A percentile compares a stretch with the other conserved stretches of the same genome.
phyloP scores from a whole-genome alignment of 495 filamentous ascomycete species.

The Penicillium subrubescens region DNA sequence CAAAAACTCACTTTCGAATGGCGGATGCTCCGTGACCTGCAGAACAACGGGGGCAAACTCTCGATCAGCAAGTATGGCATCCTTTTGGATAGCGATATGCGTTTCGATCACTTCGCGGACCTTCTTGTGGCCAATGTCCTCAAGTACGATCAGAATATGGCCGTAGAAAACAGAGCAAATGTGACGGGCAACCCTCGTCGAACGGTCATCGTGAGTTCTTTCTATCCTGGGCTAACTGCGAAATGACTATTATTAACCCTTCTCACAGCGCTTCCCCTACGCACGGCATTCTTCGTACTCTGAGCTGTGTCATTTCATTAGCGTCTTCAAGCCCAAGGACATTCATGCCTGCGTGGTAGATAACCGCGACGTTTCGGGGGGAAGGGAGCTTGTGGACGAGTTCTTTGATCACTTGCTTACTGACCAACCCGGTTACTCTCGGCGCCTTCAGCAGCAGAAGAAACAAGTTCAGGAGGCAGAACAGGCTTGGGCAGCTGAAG shows the following conservation, averaged over 20 bases:
- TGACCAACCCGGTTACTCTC: not conserved
- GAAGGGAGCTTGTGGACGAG: slow-evolving; percentile 66
- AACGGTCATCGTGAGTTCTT: not conserved
- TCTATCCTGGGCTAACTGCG: not conserved
- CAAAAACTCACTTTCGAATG: slow-evolving; percentile 18
- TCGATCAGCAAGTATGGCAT: slow-evolving; percentile 46
- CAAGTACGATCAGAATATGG: not conserved
- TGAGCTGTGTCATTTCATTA: slow-evolving; percentile 73
- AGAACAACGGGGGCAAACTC: slow-evolving; percentile 38
- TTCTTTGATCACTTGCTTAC: slow-evolving; percentile 53
- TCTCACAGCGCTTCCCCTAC: slow-evolving; percentile 69
- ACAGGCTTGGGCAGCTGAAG: not conserved
- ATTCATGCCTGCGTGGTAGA: slow-evolving; percentile 85
- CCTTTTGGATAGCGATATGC: slow-evolving; percentile 43
- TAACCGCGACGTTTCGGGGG: slow-evolving; percentile 65
- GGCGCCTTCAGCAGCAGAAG: slow-evolving; percentile 14
- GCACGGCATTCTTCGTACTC: slow-evolving; percentile 86
- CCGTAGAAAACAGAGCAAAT: slow-evolving; percentile 25
- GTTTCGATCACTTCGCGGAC: slow-evolving; percentile 45
- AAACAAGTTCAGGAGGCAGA: slow-evolving; percentile 24
- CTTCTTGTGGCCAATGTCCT: slow-evolving; percentile 32
- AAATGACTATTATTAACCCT: not conserved
- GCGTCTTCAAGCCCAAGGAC: slow-evolving; percentile 70
- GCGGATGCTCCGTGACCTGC: not conserved
- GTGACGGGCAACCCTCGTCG: slow-evolving; percentile 10